Percentiles rank a stretch among this genome's conserved stretches.
Conservation (phyloP, 495 filamentous ascomycete species). For the Oidiodendron maius region DNA sequence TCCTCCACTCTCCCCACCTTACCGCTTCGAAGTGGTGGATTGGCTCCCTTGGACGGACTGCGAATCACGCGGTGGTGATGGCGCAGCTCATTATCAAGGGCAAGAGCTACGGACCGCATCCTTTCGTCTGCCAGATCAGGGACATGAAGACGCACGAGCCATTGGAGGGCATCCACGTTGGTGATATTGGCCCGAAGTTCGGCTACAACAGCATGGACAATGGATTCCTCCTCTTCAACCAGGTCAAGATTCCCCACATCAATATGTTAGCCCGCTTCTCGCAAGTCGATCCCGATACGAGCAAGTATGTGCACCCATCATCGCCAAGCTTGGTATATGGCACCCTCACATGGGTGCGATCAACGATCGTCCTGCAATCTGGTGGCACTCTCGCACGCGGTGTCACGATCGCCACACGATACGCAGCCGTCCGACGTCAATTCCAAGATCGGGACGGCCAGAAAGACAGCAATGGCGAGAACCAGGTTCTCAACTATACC, state of each 20-base stretch:
- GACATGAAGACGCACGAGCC: constrained; percentile 66
- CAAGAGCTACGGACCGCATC: constrained; percentile 64
- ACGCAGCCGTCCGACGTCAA: constrained; percentile 61
- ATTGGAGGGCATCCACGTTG: constrained; percentile 61
- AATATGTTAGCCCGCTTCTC: constrained; percentile 66
- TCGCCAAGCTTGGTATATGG: constrained; percentile 63
- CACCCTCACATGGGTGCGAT: constrained; percentile 66
- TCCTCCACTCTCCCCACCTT: constrained; percentile 58
- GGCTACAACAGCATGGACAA: constrained; percentile 73
- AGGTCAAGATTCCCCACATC: constrained; percentile 61
- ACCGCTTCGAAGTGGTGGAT: constrained; percentile 79
- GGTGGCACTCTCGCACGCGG: constrained; percentile 65
- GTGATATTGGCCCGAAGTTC: constrained; percentile 71
- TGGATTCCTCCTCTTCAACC: constrained; percentile 66
- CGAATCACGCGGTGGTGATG: constrained; percentile 72
- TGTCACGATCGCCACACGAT: constrained; percentile 68
- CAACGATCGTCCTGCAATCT: constrained; percentile 62
- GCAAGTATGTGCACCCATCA: constrained; percentile 56
- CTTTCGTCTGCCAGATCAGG: constrained; percentile 70
- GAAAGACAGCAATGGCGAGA: constrained; percentile 44
- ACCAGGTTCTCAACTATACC: constrained; percentile 67
- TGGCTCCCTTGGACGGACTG: constrained; percentile 63
- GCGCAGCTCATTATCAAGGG: constrained; percentile 60
- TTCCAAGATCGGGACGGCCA: constrained; percentile 62
- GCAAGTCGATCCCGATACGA: constrained; percentile 52